Evolutionary conservation across 768 basidiomycete species (phyloP).

Genomic region (Ephemerocybe angulata): DNA sequence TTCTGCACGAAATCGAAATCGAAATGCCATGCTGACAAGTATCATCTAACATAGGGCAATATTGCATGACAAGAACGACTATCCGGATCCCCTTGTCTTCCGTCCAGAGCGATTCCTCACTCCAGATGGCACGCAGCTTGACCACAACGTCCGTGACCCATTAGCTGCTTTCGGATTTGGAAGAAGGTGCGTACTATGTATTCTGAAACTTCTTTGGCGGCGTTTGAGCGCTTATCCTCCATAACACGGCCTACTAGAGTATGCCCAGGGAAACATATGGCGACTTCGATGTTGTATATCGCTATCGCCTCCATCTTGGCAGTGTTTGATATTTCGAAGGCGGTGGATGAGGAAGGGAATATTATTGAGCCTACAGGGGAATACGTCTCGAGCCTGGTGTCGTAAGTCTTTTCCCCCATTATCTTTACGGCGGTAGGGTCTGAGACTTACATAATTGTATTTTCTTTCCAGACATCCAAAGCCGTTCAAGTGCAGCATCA

Average conservation of each 20-base stretch:
- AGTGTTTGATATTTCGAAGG: conserved; percentile 19
- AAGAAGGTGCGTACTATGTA: conserved; percentile 11
- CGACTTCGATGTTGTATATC: conserved; percentile 16
- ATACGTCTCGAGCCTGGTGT: conserved; percentile 25
- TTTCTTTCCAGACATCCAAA: conserved; percentile 18
- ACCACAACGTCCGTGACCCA: conserved; percentile 17
- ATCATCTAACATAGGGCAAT: conserved; percentile 21
- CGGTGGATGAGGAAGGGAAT: conserved; percentile 24
- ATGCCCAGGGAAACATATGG: conserved; percentile 20
- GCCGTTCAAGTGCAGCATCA: conserved; percentile 23
- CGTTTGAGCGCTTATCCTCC: background rate
- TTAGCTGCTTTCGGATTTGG: conserved; percentile 22
- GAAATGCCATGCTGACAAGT: no score
- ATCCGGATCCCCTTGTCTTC: conserved; percentile 17
- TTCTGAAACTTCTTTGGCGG: no score
- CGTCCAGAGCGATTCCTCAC: conserved; percentile 20
- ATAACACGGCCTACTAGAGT: no score
- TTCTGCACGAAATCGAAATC: background rate
- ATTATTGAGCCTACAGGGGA: conserved; percentile 21
- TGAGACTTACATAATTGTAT: background rate
- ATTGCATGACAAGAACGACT: conserved; percentile 19
- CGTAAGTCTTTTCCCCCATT: conserved; percentile 13
- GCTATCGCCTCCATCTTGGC: conserved; percentile 16
- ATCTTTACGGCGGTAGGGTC: background rate
- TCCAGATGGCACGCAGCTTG: conserved; percentile 14